Evolutionary conservation across 2,329 filamentous ascomycete genomes (phyloP).

Genomic region (Didymella glomerata): DNA sequence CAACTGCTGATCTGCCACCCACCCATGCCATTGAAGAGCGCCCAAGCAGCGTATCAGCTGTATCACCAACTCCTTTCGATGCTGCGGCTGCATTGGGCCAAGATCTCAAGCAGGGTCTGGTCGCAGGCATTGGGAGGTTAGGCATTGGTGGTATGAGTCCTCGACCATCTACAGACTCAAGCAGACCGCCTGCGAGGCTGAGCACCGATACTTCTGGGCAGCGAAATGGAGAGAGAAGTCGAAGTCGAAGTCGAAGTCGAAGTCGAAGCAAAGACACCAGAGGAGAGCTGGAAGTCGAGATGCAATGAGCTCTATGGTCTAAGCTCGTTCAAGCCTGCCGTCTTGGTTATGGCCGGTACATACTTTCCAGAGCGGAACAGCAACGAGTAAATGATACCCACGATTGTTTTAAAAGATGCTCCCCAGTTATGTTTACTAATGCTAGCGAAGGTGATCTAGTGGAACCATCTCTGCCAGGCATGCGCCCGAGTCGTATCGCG

Average conservation of each 20-base stretch:
- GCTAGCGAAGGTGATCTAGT: too few relatives aligned
- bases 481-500: too few relatives aligned
- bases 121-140: conserved; percentile 43
- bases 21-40: conserved; percentile 33
- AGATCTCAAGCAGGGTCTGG: conserved; percentile 43
- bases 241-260: conserved; percentile 20
- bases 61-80: conserved; percentile 34
- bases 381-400: too few relatives aligned
- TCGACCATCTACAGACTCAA: conserved; percentile 12
- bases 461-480: too few relatives aligned
- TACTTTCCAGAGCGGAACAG: too few relatives aligned
- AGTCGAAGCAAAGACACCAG: conserved; percentile 33
- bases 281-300: conserved; percentile 48
- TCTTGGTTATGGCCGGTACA: too few relatives aligned
- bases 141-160: conserved; percentile 38
- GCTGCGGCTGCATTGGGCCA: conserved; percentile 41
- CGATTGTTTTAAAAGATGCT: too few relatives aligned
- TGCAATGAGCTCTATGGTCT: conserved; percentile 34
- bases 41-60: conserved; percentile 14
- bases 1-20: conserved; percentile 35
- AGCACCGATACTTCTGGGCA: conserved; percentile 18
- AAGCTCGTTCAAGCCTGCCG: too few relatives aligned
- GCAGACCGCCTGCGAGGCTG: conserved; percentile 10
- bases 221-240: too few relatives aligned
- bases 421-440: too few relatives aligned